Conservation (phyloP, 2,329 filamentous ascomycete species). For the Aspergillus versicolor region DNA sequence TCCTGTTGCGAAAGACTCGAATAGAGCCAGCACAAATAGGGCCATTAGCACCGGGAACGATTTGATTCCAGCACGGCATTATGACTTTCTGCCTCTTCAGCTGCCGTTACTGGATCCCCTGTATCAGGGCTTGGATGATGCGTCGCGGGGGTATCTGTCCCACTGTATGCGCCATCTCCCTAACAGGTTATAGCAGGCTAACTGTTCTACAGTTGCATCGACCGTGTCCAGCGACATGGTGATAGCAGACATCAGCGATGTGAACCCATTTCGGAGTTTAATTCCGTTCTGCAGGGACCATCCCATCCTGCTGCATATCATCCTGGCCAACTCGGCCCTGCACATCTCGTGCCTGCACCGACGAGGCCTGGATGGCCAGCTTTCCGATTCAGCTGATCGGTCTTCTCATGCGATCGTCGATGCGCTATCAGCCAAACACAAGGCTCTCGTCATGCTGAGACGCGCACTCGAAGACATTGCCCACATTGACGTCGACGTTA, state of each 20-base stretch:
- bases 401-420: neutral
- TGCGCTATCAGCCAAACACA: neutral
- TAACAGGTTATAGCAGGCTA: neutral
- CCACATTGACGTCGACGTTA: neutral
- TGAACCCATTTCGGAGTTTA: neutral
- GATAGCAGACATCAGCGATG: neutral
- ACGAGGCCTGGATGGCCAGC: neutral
- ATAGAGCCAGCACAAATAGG: too few species aligned
- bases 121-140: neutral
- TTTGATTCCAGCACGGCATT: too few species aligned
- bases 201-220: neutral
- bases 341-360: constrained; percentile 3
- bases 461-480: neutral
- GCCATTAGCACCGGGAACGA: too few species aligned
- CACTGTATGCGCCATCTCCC: neutral
- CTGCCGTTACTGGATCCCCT: constrained; percentile 1
- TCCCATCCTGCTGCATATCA: neutral
- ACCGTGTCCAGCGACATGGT: neutral
- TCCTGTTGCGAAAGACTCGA: neutral
- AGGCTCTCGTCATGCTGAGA: neutral
- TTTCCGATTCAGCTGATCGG: neutral
- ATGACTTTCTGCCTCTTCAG: neutral
- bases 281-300: neutral
- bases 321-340: constrained; percentile 3
- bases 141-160: neutral